Conservation (phyloP, 345 rosid genomes). For the Bretschneidera sinensis region DNA sequence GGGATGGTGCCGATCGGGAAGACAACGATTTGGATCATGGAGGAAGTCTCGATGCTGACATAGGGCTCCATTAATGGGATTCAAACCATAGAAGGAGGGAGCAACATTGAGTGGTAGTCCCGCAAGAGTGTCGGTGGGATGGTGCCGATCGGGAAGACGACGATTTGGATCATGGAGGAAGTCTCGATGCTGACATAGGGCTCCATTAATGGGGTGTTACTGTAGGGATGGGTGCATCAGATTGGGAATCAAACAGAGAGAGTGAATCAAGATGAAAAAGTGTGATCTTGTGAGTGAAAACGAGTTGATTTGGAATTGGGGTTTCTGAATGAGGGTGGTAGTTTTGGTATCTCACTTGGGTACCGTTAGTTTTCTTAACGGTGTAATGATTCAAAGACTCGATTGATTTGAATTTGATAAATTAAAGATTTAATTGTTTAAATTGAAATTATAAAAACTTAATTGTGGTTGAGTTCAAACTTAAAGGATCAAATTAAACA, state of each 20-base stretch:
- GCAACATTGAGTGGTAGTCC: constrained; percentile 56
- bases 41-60: constrained; percentile 87
- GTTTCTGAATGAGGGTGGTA: no score
- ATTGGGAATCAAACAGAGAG: constrained; percentile 13
- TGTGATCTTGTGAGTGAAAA: no score
- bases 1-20: constrained; percentile 81
- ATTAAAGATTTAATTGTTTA: no score
- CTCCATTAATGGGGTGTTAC: constrained; percentile 49
- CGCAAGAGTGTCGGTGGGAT: constrained; percentile 66
- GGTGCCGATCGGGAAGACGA: constrained; percentile 77
- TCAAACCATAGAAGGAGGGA: constrained; percentile 15
- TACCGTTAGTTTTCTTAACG: no score
- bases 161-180: constrained; percentile 82
- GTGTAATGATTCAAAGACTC: no score
- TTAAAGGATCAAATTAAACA: no score
- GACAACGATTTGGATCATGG: constrained; percentile 86
- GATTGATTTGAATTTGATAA: no score
- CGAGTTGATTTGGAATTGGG: no score
- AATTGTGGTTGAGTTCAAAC: no score
- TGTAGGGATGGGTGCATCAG: constrained; percentile 20
- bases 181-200: constrained; percentile 98
- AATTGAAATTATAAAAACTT: no score
- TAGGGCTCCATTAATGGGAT: constrained; percentile 82
- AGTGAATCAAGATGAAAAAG: constrained; percentile 8
- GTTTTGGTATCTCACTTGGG: no score